Evolutionary conservation across 257 asterid genomes (phyloP).

Genomic region (Osmanthus fragrans): DNA sequence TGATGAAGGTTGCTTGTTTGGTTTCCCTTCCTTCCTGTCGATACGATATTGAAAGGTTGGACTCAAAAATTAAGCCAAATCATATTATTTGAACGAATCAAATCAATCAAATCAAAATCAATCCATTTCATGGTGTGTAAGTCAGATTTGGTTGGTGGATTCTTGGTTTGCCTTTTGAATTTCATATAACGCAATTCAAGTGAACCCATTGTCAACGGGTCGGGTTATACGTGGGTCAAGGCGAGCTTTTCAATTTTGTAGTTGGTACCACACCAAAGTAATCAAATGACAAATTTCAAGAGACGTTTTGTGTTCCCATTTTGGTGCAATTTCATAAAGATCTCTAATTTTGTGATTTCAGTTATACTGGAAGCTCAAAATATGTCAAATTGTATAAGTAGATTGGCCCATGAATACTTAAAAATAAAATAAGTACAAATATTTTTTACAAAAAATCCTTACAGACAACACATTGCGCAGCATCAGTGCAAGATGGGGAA

Average conservation of each 20-base stretch:
- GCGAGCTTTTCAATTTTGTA: background rate
- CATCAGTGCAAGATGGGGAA: no score
- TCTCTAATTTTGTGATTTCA: background rate
- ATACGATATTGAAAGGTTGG: background rate
- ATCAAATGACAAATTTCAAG: no score
- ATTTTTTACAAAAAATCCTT: no score
- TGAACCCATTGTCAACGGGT: conserved; percentile 17
- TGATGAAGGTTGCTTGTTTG: conserved; percentile 4
- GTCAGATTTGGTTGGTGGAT: conserved; percentile 32
- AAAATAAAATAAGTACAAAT: no score
- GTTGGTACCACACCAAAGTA: background rate
- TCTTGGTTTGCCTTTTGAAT: conserved; percentile 31
- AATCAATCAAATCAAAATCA: conserved; percentile 32
- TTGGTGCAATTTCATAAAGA: background rate
- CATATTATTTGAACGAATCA: conserved; percentile 23
- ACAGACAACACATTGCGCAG: no score
- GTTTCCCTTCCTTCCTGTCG: background rate
- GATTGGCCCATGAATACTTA: no score
- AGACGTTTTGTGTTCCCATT: no score
- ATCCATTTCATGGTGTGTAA: conserved; percentile 19
- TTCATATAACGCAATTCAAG: no score
- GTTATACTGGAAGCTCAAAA: no score
- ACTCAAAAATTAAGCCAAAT: background rate
- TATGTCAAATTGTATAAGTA: no score
- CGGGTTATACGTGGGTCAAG: background rate